Conservation (phyloP, 2,329 filamentous ascomycete species). For the Aspergillus sp. region DNA sequence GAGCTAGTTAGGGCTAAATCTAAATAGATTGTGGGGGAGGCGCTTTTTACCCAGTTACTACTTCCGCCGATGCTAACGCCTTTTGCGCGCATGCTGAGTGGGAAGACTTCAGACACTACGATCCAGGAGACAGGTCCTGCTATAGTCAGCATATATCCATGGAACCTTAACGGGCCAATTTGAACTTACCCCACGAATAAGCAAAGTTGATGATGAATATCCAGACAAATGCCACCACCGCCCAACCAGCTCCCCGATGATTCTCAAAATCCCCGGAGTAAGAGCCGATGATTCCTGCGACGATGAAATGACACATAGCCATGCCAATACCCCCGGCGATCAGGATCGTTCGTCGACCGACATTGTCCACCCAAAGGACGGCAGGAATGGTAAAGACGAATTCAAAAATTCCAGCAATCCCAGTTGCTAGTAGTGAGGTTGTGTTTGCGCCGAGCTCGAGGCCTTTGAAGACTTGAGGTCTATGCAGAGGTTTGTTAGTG, state of each 20-base stretch:
- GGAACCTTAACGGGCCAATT: no score
- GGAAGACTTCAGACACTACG: constrained; percentile 65
- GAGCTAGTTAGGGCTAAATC: no score
- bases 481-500: constrained; percentile 4
- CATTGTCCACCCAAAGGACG: constrained; percentile 34
- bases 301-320: constrained; percentile 62
- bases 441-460: constrained; percentile 30
- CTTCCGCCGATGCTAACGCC: constrained; percentile 26
- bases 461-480: constrained; percentile 26
- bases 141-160: neutral
- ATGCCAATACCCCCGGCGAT: constrained; percentile 56
- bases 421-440: constrained; percentile 31
- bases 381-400: constrained; percentile 35
- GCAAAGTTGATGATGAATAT: constrained; percentile 68
- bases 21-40: no score
- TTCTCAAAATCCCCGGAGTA: constrained; percentile 52
- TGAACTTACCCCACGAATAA: constrained; percentile 52
- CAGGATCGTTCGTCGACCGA: constrained; percentile 35
- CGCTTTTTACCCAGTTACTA: constrained; percentile 25
- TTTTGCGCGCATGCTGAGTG: constrained; percentile 59
- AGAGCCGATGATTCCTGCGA: constrained; percentile 59
- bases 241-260: constrained; percentile 61
- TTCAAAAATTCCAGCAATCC: constrained; percentile 34
- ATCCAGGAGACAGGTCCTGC: constrained; percentile 60
- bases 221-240: constrained; percentile 52